Base-by-base conservation (phyloP, 164 flowering plant species). In the Vitis amurensis region DNA sequence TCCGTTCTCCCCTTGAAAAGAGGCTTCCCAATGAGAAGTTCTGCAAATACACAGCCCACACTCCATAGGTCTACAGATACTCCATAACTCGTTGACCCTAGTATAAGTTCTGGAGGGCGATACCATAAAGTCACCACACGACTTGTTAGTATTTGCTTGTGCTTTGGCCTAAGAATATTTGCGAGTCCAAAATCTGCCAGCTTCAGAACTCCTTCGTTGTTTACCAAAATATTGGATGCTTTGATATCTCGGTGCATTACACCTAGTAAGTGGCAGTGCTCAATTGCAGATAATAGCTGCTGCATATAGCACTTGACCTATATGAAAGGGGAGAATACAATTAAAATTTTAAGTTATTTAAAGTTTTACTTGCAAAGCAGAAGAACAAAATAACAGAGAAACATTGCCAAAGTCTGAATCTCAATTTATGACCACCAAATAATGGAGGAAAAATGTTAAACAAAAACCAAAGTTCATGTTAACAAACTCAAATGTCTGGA, bases 81-180 rank as follows among this genome's bases (percentile, higher is more conserved):
- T n/a, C 85, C 87, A 61, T 89, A 89, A 30, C 66, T 80, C 3
- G 91, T 88, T 4, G 88, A 77, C 8, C 92, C 92, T 74, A 88
- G 74, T 44, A 88, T 53, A 60, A 88, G 86, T 66, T 89, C 93
- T 27, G 93, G 93, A 71, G 93, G 91, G 11, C 93, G 90, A 75
- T 89, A 89, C 93, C 93, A 89, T 57, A 89, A 68, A 55, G 93
- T 89, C 59, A 89, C 93, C 8, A 89, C 93, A 50, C 90, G 91
- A 64, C 91, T 84, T 3, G 93, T 89, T 68, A 87, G 67, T 1
- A 78, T 82, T n/a, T 84, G 84, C 75, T 55, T 77, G 73, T 76
- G 71, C 64, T 68, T 80, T 14, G 89, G 19, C 63, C 57, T 74
- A 50, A 66, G 19, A 48, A 78, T 61, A 53, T 82, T 87, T 19